Evolutionary conservation across 257 asterid genomes (phyloP), one percentile per base, ranked within the genome.

Genomic region (Ilex asprella): DNA sequence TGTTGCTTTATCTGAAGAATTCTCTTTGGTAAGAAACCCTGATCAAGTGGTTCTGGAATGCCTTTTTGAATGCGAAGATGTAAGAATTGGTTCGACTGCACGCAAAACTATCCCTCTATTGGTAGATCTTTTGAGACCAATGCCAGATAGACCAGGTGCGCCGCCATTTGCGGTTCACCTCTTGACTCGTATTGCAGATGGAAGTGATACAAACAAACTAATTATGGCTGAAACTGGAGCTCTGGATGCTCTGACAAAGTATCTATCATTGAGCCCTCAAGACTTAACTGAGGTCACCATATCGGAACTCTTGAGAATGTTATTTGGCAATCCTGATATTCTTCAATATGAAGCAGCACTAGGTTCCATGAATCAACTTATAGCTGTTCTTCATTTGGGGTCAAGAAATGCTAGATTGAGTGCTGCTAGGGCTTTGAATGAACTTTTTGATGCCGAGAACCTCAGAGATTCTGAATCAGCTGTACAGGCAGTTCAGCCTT

Each of bases 351-450:
- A 81, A 64, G 82, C 87, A 51, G 84, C 89, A 67, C 67, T 78
- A 53, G 82, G 85, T 74, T 91, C 95, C 76, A 68, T 84, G 66
- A 61, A 60, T 66, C 96, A 91, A 69, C 89, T 91, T 68, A 70
- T 91, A 31, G 95, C 96, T 14, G 93, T 87, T 80, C 95, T 91
- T 72, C 96, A 78, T 62, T 80, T 87, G 89, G 97, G 97, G 54
- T 85, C 97, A 39, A 85, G 93, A 74, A 79, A 66, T 43, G 87
- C 95, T 31, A 82, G 96, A 71, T 65, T 85, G 60, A 87, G 93
- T 66, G 82, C 97, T 61, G 89, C 84, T 56, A 74, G 81, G 73
- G 95, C 97, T 57, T 79, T 91, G 56, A 71, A 56, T 61, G 87
- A 82, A 65, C 91, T 91, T 51, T 91, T 91, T 59, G 73, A 77